A percentile compares a stretch with the other conserved stretches of the same genome.
Conservation (phyloP, 306 rosid genomes). For the Quillaja saponaria region DNA sequence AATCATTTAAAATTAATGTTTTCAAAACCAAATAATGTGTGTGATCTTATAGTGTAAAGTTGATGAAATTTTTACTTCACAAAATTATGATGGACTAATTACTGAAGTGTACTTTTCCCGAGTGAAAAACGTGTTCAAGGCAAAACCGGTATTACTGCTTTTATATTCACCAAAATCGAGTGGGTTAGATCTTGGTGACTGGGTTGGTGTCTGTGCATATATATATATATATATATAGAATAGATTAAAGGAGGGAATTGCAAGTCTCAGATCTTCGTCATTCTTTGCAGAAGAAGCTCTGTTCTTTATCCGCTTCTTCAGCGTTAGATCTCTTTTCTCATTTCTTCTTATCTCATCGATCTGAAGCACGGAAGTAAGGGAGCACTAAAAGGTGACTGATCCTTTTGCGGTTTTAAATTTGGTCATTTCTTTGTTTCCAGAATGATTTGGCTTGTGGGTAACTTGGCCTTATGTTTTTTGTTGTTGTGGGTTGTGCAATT, state of each 20-base stretch:
- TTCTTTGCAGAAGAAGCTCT: constrained; percentile 25
- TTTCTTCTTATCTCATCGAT: constrained; percentile 8
- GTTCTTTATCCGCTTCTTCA: constrained; percentile 20
- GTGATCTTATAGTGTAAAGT: no score
- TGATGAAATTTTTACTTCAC: no score
- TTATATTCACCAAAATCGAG: constrained; percentile 32
- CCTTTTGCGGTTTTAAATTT: neutral
- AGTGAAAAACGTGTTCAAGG: no score
- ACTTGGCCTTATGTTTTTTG: neutral
- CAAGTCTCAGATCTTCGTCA: constrained; percentile 33
- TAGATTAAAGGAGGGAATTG: neutral
- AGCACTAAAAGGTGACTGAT: constrained; percentile 33
- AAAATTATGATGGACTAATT: no score
- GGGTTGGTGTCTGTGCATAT: neutral
- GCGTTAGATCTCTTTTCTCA: constrained; percentile 45
- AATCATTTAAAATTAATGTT: no score
- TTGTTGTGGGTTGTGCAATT: constrained; percentile 9
- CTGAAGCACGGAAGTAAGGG: constrained; percentile 11
- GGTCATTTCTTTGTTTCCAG: neutral
- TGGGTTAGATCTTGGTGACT: constrained; percentile 22
- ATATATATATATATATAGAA: constrained; percentile 30
- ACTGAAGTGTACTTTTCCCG: no score
- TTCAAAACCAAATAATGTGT: no score
- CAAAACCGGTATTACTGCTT: no score
- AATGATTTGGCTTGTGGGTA: neutral